Conservation (phyloP, 805 yeast genomes). For the Starmerella geochares region DNA sequence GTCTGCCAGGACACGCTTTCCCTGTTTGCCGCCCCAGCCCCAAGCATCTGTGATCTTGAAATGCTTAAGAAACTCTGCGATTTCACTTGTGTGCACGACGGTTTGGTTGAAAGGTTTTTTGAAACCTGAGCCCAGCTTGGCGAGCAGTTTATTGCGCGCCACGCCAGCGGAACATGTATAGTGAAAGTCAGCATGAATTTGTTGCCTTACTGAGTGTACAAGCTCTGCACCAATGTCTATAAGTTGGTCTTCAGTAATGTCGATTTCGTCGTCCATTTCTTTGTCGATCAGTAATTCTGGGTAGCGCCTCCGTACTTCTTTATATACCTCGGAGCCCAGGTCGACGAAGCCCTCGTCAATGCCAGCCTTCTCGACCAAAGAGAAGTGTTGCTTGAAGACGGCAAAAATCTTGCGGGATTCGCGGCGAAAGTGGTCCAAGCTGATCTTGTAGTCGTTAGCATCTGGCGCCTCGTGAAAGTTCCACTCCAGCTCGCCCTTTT, state of each 20-base stretch:
- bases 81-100: conserved; percentile 43
- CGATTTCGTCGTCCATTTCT: conserved; percentile 35
- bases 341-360: conserved; percentile 90
- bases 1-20: conserved; percentile 45
- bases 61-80: conserved; percentile 45
- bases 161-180: conserved; percentile 89
- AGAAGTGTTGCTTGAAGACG: conserved; percentile 52
- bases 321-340: conserved; percentile 55
- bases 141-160: conserved; percentile 61
- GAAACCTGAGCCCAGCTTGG: conserved; percentile 79
- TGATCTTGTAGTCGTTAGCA: conserved; percentile 64
- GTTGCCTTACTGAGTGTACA: conserved; percentile 44
- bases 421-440: conserved; percentile 81
- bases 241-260: conserved; percentile 76
- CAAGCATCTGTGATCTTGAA: conserved; percentile 67
- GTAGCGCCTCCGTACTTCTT: conserved; percentile 35
- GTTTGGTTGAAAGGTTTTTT: conserved; percentile 84
- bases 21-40: conserved; percentile 86
- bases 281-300: conserved; percentile 33
- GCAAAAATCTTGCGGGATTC: conserved; percentile 72
- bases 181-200: conserved; percentile 46
- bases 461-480: conserved; percentile 48
- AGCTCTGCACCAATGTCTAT: conserved; percentile 56
- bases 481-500: conserved; percentile 79
- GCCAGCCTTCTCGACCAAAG: conserved; percentile 80